Percentiles rank a stretch among this genome's conserved stretches.
These are phyloP conservation scores for Saccharomyces cerevisiae DNA, from an alignment of 805 yeast genomes.

Conservation along the genomic window DNA sequence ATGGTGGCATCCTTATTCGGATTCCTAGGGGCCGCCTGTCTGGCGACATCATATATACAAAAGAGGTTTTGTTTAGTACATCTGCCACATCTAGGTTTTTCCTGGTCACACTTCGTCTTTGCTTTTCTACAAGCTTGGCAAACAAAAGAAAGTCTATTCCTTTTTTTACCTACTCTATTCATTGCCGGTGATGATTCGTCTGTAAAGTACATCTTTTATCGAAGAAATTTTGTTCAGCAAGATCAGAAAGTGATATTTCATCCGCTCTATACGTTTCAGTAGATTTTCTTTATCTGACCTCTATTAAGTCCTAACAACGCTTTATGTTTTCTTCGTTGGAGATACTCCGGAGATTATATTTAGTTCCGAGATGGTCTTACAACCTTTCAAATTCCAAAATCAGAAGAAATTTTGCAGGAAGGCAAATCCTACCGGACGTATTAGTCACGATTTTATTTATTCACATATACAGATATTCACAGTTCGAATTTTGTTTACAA, in stretches of 20 bases:
- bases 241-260: not conserved
- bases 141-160: constrained; percentile 30
- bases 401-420: not conserved
- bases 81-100: constrained; percentile 26
- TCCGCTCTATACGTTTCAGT: not conserved
- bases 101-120: constrained; percentile 30
- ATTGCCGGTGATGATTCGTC: not conserved
- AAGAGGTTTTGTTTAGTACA: constrained; percentile 21
- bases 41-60: constrained; percentile 28
- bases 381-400: not conserved
- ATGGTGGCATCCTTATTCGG: constrained; percentile 28
- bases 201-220: not conserved
- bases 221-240: not conserved
- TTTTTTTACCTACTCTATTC: constrained; percentile 8
- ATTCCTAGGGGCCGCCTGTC: constrained; percentile 26
- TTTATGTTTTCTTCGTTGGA: not conserved
- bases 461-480: not conserved
- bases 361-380: not conserved
- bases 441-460: constrained; percentile 5
- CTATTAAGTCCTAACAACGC: constrained; percentile 2
- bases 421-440: constrained; percentile 1
- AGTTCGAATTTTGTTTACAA: constrained; percentile 9
- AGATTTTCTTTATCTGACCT: not conserved
- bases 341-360: not conserved
- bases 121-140: constrained; percentile 29